Percentiles rank a stretch among this genome's conserved stretches.
Evolutionary conservation across 108 stramenopile genomes (phyloP).

Genomic region (Cyclostephanos invisitatus): DNA sequence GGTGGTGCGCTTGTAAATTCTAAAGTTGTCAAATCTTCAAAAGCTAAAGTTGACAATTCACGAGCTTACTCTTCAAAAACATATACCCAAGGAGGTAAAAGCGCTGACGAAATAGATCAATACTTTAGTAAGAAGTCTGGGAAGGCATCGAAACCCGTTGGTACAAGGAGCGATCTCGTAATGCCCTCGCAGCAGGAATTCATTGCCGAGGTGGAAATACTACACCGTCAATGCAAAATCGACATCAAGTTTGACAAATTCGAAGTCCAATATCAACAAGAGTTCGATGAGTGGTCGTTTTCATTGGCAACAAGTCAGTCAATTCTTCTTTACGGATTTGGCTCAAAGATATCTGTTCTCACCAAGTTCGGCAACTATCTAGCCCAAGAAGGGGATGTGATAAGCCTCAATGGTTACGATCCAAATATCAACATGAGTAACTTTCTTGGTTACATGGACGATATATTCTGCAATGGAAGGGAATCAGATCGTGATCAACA

Average conservation of each 20-base stretch:
- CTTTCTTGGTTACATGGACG: constrained; percentile 55
- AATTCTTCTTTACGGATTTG: constrained; percentile 73
- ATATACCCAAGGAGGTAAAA: background rate
- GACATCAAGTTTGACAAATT: constrained; percentile 7
- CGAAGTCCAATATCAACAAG: constrained; percentile 16
- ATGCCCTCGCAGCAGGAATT: constrained; percentile 21
- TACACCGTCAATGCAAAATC: constrained; percentile 14
- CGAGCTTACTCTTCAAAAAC: constrained; percentile 1
- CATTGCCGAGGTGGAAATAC: constrained; percentile 18
- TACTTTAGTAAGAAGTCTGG: constrained; percentile 26
- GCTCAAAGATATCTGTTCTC: constrained; percentile 64
- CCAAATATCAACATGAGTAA: constrained; percentile 46
- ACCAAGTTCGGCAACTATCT: constrained; percentile 58
- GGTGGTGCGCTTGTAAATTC: background rate
- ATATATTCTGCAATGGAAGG: constrained; percentile 43
- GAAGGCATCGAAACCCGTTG: constrained; percentile 13
- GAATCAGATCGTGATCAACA: constrained; percentile 28
- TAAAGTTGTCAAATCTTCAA: constrained; percentile 8
- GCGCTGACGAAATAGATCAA: constrained; percentile 19
- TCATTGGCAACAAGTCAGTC: constrained; percentile 66
- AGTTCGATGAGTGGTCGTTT: constrained; percentile 67
- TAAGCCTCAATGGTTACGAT: constrained; percentile 49
- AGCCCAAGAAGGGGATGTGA: constrained; percentile 44
- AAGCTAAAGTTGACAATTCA: background rate
- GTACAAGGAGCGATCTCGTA: constrained; percentile 13